Percentiles rank a stretch among this genome's conserved stretches.
Evolutionary conservation across 768 basidiomycete species (phyloP).

Genomic region (Tubosaeta sp.): DNA sequence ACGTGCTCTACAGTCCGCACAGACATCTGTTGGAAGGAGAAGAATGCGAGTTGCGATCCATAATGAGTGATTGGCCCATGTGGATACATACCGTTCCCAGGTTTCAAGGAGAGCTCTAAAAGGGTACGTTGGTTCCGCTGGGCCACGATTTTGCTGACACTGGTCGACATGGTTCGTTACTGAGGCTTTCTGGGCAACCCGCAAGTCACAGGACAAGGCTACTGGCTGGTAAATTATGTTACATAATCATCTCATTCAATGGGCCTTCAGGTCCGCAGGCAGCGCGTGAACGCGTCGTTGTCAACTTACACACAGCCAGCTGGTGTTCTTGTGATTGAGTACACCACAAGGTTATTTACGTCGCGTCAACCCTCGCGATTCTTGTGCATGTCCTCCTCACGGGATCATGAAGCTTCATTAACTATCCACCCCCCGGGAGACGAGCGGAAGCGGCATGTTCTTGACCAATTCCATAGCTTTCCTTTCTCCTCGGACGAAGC

Average conservation of each 20-base stretch:
- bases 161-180: slow-evolving; percentile 24
- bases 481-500: slow-evolving; percentile 54
- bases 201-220: background rate
- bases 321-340: background rate
- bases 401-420: slow-evolving; percentile 10
- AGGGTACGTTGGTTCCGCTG: slow-evolving; percentile 66
- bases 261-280: too few relatives aligned
- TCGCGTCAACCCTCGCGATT: background rate
- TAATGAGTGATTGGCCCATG: background rate
- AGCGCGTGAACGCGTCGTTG: too few relatives aligned
- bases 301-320: too few relatives aligned
- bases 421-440: slow-evolving; percentile 8
- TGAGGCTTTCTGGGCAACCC: background rate
- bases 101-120: slow-evolving; percentile 61
- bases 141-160: slow-evolving; percentile 52
- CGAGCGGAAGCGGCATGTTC: slow-evolving; percentile 18
- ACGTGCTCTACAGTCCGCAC: slow-evolving; percentile 89
- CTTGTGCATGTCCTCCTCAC: slow-evolving; percentile 16
- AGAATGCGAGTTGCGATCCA: slow-evolving; percentile 4
- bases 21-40: slow-evolving; percentile 53
- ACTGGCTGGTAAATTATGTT: background rate
- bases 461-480: slow-evolving; percentile 37
- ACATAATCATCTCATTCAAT: background rate
- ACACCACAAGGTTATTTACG: slow-evolving; percentile 12
- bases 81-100: slow-evolving; percentile 74